These are phyloP conservation scores for Quercus variabilis DNA, from an alignment of 306 rosid species.

Conservation along the genomic window DNA sequence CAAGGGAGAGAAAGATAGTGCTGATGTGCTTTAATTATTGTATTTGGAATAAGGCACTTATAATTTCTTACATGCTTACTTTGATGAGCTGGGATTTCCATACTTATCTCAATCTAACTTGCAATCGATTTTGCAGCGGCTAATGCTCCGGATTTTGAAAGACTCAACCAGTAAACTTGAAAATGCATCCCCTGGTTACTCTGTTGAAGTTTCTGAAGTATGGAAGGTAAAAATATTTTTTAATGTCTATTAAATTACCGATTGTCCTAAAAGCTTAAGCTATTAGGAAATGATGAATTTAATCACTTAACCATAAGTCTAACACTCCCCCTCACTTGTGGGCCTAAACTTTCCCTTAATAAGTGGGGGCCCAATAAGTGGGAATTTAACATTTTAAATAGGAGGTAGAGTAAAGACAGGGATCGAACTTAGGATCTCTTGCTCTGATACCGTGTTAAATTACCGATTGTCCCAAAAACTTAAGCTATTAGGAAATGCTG, in stretches of 20 bases:
- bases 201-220: conserved; percentile 25
- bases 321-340: too few relatives aligned
- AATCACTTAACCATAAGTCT: too few relatives aligned
- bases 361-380: too few relatives aligned
- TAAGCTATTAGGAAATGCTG: too few relatives aligned
- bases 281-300: too few relatives aligned
- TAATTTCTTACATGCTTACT: background rate
- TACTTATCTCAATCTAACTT: conserved; percentile 1
- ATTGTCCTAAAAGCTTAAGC: too few relatives aligned
- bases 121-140: conserved; percentile 49
- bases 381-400: too few relatives aligned
- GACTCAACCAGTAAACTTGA: conserved; percentile 18
- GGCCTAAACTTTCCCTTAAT: too few relatives aligned
- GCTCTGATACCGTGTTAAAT: too few relatives aligned
- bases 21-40: background rate
- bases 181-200: conserved; percentile 25
- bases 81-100: conserved; percentile 13
- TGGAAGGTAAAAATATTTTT: conserved; percentile 54
- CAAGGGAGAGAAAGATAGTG: background rate
- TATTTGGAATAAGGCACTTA: conserved; percentile 2
- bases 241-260: background rate
- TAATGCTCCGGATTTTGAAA: conserved; percentile 49
- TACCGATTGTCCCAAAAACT: too few relatives aligned
- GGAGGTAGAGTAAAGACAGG: too few relatives aligned
- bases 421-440: too few relatives aligned